These are phyloP conservation scores for Diplosphaera chodatii DNA, from an alignment of 139 green algal genomes.

Conservation along the genomic window DNA sequence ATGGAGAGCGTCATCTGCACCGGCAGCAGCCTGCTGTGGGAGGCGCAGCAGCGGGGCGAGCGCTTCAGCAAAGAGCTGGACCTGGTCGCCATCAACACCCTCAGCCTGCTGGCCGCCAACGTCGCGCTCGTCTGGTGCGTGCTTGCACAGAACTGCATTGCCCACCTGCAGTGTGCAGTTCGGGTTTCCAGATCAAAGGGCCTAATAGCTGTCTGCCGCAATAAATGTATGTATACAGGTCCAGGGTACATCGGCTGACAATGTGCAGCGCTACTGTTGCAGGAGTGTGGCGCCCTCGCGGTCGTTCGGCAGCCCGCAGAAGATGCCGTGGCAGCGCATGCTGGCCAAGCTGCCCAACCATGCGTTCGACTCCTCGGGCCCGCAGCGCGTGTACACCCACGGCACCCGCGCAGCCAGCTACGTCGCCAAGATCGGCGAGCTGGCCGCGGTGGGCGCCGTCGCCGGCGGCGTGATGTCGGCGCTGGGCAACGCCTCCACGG, in stretches of 20 bases:
- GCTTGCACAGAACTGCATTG: no score
- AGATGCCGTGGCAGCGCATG: conserved; percentile 74
- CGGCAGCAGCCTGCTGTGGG: conserved; percentile 59
- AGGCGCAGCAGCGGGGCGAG: conserved; percentile 61
- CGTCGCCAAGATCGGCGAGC: conserved; percentile 76
- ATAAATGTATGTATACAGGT: no score
- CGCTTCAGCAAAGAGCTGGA: conserved; percentile 70
- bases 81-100: conserved; percentile 65
- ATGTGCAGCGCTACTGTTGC: no score
- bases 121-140: conserved; percentile 73
- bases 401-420: conserved; percentile 58
- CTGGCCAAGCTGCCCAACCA: conserved; percentile 70
- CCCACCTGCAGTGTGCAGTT: no score
- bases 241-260: no score
- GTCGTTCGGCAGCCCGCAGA: conserved; percentile 1
- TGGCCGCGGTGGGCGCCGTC: conserved; percentile 77
- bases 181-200: no score
- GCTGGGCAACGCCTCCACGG: conserved; percentile 26
- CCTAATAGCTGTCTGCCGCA: no score
- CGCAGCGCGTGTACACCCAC: conserved; percentile 69
- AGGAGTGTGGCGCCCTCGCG: background rate
- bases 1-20: conserved; percentile 83
- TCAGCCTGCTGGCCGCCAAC: conserved; percentile 73
- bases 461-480: conserved; percentile 28
- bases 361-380: conserved; percentile 75